A percentile compares a stretch with the other conserved stretches of the same genome.
These are phyloP conservation scores for Tephrocybe sp. DNA, from an alignment of 768 basidiomycete species.

Conservation along the genomic window DNA sequence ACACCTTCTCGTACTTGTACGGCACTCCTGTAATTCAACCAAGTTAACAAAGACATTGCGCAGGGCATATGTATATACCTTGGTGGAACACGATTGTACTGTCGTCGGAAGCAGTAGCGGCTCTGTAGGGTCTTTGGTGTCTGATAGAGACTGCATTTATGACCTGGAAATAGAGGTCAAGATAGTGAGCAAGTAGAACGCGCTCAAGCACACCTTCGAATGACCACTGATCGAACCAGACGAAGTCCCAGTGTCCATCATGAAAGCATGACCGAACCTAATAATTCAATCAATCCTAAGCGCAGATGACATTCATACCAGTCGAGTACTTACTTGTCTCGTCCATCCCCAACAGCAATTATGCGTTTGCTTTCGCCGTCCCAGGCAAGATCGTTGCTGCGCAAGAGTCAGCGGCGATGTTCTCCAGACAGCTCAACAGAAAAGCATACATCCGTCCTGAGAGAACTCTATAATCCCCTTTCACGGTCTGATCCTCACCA, in stretches of 20 bases:
- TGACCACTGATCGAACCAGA: constrained; percentile 90
- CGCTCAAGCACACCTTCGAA: constrained; percentile 60
- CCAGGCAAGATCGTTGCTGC: constrained; percentile 92
- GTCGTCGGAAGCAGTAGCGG: constrained; percentile 87
- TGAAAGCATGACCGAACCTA: constrained; percentile 82
- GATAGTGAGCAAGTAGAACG: not conserved
- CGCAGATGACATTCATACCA: not conserved
- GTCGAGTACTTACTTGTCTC: constrained; percentile 64
- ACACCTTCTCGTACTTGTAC: constrained; percentile 85
- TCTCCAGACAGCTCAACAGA: not conserved
- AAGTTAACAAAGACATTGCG: not conserved
- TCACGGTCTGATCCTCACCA: constrained; percentile 79
- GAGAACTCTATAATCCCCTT: constrained; percentile 76
- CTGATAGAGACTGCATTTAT: constrained; percentile 90
- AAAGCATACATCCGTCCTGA: constrained; percentile 66
- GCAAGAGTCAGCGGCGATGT: not conserved
- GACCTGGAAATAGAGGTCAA: constrained; percentile 35
- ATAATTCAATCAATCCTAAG: not conserved
- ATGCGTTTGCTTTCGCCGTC: constrained; percentile 97
- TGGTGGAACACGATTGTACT: constrained; percentile 78
- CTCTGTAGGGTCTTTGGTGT: constrained; percentile 86
- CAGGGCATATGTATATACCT: constrained; percentile 37
- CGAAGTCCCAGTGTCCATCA: constrained; percentile 79
- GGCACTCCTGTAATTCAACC: constrained; percentile 54
- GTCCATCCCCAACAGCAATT: constrained; percentile 89